These are phyloP conservation scores for Botrytis hyacinthi DNA, from an alignment of 2,329 filamentous ascomycete genomes.

Conservation along the genomic window DNA sequence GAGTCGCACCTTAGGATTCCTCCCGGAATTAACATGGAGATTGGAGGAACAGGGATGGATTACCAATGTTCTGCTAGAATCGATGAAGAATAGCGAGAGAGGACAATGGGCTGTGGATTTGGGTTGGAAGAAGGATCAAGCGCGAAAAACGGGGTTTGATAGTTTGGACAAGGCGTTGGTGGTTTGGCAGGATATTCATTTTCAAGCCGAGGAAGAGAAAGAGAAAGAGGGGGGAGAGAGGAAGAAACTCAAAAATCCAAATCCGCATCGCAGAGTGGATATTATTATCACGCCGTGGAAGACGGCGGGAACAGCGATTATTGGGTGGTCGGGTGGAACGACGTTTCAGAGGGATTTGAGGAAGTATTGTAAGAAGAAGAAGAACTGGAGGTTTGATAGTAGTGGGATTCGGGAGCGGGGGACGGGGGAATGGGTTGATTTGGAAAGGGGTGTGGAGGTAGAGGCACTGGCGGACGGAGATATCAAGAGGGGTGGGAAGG, in stretches of 20 bases:
- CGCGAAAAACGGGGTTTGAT: constrained; percentile 58
- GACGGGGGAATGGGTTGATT: constrained; percentile 57
- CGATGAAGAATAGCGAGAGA: constrained; percentile 67
- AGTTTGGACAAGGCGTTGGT: constrained; percentile 88
- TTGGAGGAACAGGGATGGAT: constrained; percentile 70
- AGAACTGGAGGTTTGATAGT: constrained; percentile 83
- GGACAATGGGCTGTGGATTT: constrained; percentile 56
- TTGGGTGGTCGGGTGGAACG: constrained; percentile 85
- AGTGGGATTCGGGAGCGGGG: constrained; percentile 82
- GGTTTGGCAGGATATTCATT: constrained; percentile 77
- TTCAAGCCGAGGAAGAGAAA: constrained; percentile 25
- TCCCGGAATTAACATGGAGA: constrained; percentile 66
- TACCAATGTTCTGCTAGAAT: constrained; percentile 76
- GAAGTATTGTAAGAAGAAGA: constrained; percentile 70
- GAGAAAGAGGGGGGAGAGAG: not conserved
- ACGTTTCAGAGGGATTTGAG: constrained; percentile 88
- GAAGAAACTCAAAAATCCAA: constrained; percentile 56
- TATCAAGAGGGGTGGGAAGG: constrained; percentile 40
- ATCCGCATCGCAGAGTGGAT: constrained; percentile 81
- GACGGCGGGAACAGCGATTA: constrained; percentile 80
- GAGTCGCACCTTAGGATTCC: constrained; percentile 62
- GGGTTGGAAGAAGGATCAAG: constrained; percentile 34
- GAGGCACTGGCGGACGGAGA: not conserved
- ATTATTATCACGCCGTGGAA: constrained; percentile 90
- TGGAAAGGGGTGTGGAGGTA: constrained; percentile 53